phyloP scores from a whole-genome alignment of 768 basidiomycete genomes.

The Leccinum rimulosum region DNA sequence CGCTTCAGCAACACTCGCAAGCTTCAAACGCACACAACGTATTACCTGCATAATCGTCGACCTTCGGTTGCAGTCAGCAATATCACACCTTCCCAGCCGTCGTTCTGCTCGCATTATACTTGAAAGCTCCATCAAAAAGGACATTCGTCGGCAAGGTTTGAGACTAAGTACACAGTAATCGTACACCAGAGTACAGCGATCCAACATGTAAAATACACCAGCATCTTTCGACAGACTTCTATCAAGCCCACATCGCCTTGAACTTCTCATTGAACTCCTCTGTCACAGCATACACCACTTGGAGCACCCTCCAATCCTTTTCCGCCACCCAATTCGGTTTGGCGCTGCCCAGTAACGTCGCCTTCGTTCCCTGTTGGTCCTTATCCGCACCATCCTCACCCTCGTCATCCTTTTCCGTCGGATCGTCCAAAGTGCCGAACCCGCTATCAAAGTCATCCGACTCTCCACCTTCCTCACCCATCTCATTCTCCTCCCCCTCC shows the following conservation, averaged over 20 bases:
- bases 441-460: conserved; percentile 33
- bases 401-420: conserved; percentile 23
- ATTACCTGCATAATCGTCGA: no score
- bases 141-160: no score
- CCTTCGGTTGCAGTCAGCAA: no score
- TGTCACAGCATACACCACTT: conserved; percentile 42
- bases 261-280: conserved; percentile 59
- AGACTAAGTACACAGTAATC: not conserved
- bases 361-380: not conserved
- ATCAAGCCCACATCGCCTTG: conserved; percentile 59
- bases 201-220: not conserved
- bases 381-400: conserved; percentile 1
- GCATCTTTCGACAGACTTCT: not conserved
- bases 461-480: conserved; percentile 10
- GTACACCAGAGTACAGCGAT: not conserved
- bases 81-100: no score
- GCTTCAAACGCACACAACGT: no score
- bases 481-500: conserved; percentile 16
- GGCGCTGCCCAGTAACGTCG: conserved; percentile 4
- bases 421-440: conserved; percentile 29
- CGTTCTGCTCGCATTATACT: no score
- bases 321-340: conserved; percentile 40
- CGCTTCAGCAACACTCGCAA: no score
- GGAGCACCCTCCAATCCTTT: conserved; percentile 55
- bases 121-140: no score